Conservation (phyloP, 192 early-diverging fungal species). For the Coemansia sp. region DNA sequence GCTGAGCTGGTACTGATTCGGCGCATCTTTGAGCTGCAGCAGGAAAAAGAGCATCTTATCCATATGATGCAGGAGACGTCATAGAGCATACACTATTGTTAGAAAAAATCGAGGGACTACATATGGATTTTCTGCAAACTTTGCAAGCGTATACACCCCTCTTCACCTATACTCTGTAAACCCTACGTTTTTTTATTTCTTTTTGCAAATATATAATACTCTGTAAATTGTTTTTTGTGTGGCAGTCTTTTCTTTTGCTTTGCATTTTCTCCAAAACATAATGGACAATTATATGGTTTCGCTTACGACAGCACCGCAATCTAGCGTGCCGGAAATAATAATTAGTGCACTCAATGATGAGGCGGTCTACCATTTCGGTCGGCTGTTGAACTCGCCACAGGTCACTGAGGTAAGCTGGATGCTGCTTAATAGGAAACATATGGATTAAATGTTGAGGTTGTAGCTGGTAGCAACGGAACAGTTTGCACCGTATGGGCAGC, state of each 20-base stretch:
- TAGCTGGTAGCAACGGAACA: slow-evolving; percentile 31
- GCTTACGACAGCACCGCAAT: slow-evolving; percentile 11
- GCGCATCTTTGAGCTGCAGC: slow-evolving; percentile 8
- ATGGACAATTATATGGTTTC: slow-evolving; percentile 21
- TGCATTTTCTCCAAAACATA: too few relatives aligned
- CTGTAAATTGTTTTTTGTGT: too few relatives aligned
- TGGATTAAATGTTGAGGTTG: too few relatives aligned
- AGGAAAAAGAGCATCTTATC: slow-evolving; percentile 1
- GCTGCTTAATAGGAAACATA: background rate
- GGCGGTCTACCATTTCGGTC: slow-evolving; percentile 34
- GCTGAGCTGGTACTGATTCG: too few relatives aligned
- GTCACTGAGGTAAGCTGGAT: slow-evolving; percentile 21
- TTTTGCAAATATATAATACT: too few relatives aligned
- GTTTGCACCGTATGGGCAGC: slow-evolving; percentile 18
- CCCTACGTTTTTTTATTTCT: too few relatives aligned
- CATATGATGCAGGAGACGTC: slow-evolving; percentile 1
- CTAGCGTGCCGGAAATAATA: slow-evolving; percentile 17
- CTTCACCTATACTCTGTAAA: too few relatives aligned
- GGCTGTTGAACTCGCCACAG: slow-evolving; percentile 31
- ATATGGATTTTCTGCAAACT: too few relatives aligned
- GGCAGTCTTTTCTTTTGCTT: too few relatives aligned
- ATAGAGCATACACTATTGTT: too few relatives aligned
- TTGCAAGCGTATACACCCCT: too few relatives aligned
- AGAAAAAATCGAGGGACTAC: too few relatives aligned
- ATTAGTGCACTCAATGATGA: slow-evolving; percentile 25